phyloP scores from a whole-genome alignment of 768 basidiomycete genomes.

The Psilocybe tampanensis region DNA sequence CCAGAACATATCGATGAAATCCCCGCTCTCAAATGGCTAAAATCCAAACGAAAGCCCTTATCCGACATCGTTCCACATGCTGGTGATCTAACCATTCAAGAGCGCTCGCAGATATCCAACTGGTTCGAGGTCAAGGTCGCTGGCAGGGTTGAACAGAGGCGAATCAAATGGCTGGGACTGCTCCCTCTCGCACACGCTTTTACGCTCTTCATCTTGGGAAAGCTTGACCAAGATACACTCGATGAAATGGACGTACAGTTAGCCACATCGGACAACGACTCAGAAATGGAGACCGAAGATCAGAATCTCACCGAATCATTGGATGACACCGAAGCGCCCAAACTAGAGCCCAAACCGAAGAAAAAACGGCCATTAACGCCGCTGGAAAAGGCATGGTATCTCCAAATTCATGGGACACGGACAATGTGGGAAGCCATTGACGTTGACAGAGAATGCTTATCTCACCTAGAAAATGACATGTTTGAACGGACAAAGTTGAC shows the following conservation, averaged over 20 bases:
- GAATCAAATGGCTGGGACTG: background rate
- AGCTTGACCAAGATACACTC: background rate
- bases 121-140: background rate
- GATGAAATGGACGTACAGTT: background rate
- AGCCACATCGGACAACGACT: no score
- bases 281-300: no score
- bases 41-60: background rate
- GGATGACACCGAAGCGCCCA: no score
- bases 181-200: constrained; percentile 17
- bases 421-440: constrained; percentile 14
- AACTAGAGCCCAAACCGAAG: no score
- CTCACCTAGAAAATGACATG: constrained; percentile 25
- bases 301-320: no score
- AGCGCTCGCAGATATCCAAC: background rate
- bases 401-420: background rate
- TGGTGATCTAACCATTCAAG: background rate
- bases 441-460: constrained; percentile 25
- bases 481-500: constrained; percentile 21
- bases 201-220: constrained; percentile 18
- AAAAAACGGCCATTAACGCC: background rate
- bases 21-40: constrained; percentile 19
- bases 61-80: background rate
- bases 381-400: constrained; percentile 6
- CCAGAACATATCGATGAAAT: background rate
- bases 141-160: background rate